phyloP scores from a whole-genome alignment of 106 monocot species.

The Apostasia ramifera region DNA sequence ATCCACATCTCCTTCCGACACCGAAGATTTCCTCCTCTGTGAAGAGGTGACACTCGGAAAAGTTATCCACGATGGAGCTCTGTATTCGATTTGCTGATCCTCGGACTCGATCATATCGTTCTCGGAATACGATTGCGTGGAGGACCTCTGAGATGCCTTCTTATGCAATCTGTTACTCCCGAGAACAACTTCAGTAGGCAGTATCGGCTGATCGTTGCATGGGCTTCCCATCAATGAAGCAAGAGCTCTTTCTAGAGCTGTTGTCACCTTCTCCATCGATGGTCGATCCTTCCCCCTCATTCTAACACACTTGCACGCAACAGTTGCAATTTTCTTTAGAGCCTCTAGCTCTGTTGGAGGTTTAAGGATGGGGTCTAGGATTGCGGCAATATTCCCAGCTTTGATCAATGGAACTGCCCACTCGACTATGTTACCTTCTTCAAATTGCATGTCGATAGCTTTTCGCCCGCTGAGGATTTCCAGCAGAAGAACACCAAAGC shows the following conservation, averaged over 20 bases:
- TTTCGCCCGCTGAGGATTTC: constrained; percentile 92
- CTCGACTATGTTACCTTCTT: constrained; percentile 93
- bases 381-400: constrained; percentile 39
- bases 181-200: constrained; percentile 90
- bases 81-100: constrained; percentile 66
- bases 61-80: constrained; percentile 99
- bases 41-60: constrained; percentile 94
- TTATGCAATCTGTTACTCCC: constrained; percentile 92
- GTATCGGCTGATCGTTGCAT: constrained; percentile 73
- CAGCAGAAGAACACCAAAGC: constrained; percentile 90
- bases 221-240: constrained; percentile 90
- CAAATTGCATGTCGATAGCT: constrained; percentile 91
- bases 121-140: constrained; percentile 60
- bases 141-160: constrained; percentile 76
- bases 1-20: constrained; percentile 62
- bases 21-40: constrained; percentile 76
- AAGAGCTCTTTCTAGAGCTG: constrained; percentile 69
- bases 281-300: constrained; percentile 96
- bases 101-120: constrained; percentile 45
- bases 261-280: constrained; percentile 96
- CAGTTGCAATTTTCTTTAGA: constrained; percentile 55
- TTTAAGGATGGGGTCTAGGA: constrained; percentile 70
- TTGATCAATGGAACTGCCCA: constrained; percentile 94
- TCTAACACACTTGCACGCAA: constrained; percentile 83
- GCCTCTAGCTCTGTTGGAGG: constrained; percentile 63